Conservation (phyloP, 768 basidiomycete species). For the Leccinum variicolor region DNA sequence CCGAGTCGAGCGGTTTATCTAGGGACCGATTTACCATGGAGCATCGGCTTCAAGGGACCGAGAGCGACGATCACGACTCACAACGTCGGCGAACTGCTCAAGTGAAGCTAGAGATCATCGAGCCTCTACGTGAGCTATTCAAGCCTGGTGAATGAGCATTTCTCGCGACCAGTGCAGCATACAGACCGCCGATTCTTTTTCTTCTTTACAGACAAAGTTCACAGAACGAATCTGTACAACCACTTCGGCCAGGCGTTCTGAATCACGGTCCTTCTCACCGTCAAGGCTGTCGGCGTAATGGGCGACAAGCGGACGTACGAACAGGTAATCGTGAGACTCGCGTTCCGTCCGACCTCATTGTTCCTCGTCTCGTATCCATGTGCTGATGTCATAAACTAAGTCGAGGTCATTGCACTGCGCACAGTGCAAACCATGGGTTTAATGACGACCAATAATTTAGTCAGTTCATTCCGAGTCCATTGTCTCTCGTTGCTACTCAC, state of each 20-base stretch:
- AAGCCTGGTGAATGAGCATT: too few species aligned
- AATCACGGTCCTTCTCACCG: slow-evolving; percentile 84
- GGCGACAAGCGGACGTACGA: slow-evolving; percentile 96
- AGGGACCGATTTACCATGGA: slow-evolving; percentile 94
- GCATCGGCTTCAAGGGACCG: slow-evolving; percentile 98
- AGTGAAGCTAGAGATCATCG: slow-evolving; percentile 97
- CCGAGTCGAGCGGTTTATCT: slow-evolving; percentile 71
- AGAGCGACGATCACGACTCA: slow-evolving; percentile 81
- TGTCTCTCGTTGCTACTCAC: not conserved
- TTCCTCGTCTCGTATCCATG: too few species aligned
- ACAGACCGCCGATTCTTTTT: too few species aligned
- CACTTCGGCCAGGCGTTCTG: slow-evolving; percentile 85
- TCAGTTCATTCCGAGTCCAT: slow-evolving; percentile 31
- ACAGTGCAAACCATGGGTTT: slow-evolving; percentile 98
- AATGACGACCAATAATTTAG: slow-evolving; percentile 95
- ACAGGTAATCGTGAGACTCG: slow-evolving; percentile 48
- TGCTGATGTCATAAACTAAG: not conserved
- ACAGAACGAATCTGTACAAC: slow-evolving; percentile 61
- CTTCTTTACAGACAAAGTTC: too few species aligned
- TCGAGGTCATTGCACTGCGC: slow-evolving; percentile 83
- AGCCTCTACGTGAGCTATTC: slow-evolving; percentile 99
- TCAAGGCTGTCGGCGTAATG: too few species aligned
- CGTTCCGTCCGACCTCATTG: too few species aligned
- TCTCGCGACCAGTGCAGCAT: too few species aligned
- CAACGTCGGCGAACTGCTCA: slow-evolving; percentile 93